Percentiles rank a stretch among this genome's conserved stretches.
Conservation (phyloP, 2,329 filamentous ascomycete genomes). For the Alternaria arborescens region DNA sequence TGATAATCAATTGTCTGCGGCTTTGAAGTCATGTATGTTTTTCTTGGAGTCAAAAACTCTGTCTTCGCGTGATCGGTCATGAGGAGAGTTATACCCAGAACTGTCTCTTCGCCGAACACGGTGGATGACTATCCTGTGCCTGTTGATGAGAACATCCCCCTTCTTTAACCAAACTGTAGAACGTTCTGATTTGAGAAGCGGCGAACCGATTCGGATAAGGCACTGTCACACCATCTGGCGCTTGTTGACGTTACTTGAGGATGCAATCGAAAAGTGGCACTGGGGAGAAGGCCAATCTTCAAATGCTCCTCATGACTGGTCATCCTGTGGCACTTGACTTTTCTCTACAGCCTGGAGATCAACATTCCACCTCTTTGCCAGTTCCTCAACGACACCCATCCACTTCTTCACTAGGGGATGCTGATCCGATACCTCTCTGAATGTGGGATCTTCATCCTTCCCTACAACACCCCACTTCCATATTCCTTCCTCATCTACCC, state of each 20-base stretch:
- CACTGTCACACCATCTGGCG: neutral
- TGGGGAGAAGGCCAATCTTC: neutral
- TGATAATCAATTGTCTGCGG: neutral
- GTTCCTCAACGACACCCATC: constrained; percentile 57
- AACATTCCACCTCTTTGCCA: constrained; percentile 54
- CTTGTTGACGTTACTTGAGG: neutral
- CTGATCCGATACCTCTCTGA: constrained; percentile 63
- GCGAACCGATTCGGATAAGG: neutral
- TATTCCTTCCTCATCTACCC: constrained; percentile 73
- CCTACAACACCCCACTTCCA: constrained; percentile 70
- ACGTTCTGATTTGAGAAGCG: neutral
- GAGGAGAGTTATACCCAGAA: neutral
- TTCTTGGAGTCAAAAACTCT: neutral
- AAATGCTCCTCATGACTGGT: constrained; percentile 22
- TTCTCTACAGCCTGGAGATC: constrained; percentile 51
- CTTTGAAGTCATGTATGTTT: neutral
- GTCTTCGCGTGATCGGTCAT: neutral
- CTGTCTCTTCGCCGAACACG: neutral
- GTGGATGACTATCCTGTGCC: neutral
- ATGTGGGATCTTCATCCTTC: constrained; percentile 46
- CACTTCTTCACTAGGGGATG: constrained; percentile 75
- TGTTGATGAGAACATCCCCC: neutral
- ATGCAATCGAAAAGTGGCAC: neutral
- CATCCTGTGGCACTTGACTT: constrained; percentile 48
- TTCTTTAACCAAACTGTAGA: neutral